phyloP scores from a whole-genome alignment of 140 eudicot genomes.

The Erigeron philadelphicus region DNA sequence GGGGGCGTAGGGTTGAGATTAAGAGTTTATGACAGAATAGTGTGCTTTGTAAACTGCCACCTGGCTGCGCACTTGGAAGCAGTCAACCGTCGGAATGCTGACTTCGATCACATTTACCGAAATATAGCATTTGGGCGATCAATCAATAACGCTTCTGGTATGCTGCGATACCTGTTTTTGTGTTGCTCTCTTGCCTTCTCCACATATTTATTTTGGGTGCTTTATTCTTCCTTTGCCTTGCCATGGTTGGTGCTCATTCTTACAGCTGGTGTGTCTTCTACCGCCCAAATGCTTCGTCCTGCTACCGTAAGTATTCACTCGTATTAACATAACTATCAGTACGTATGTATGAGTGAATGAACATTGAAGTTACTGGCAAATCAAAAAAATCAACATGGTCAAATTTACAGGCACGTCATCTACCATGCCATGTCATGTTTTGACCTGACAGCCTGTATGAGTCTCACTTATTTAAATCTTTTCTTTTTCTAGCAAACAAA shows the following conservation, averaged over 20 bases:
- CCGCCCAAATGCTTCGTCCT: constrained; percentile 70
- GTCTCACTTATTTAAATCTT: too few relatives aligned
- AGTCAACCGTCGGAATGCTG: constrained; percentile 83
- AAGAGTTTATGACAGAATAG: constrained; percentile 82
- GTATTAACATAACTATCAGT: not conserved
- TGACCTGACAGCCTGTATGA: too few relatives aligned
- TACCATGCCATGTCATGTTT: too few relatives aligned
- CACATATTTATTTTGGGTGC: constrained; percentile 69
- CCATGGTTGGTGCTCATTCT: constrained; percentile 60
- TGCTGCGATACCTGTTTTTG: constrained; percentile 65
- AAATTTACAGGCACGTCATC: not conserved
- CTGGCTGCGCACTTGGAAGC: constrained; percentile 99
- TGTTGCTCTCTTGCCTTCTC: constrained; percentile 66
- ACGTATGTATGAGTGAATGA: constrained; percentile 2
- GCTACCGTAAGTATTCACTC: constrained; percentile 45
- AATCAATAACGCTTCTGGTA: constrained; percentile 80
- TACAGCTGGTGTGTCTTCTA: constrained; percentile 82
- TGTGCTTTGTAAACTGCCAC: constrained; percentile 88
- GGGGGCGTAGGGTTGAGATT: constrained; percentile 97
- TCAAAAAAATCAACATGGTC: not conserved
- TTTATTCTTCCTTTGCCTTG: constrained; percentile 68
- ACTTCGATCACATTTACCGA: constrained; percentile 82
- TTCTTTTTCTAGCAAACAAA: too few relatives aligned
- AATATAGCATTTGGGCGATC: constrained; percentile 63
- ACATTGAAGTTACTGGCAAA: not conserved